Evolutionary conservation across 768 basidiomycete species (phyloP), one percentile per base, ranked within the genome.

Genomic region (Erythrobasidium yunnanense): DNA sequence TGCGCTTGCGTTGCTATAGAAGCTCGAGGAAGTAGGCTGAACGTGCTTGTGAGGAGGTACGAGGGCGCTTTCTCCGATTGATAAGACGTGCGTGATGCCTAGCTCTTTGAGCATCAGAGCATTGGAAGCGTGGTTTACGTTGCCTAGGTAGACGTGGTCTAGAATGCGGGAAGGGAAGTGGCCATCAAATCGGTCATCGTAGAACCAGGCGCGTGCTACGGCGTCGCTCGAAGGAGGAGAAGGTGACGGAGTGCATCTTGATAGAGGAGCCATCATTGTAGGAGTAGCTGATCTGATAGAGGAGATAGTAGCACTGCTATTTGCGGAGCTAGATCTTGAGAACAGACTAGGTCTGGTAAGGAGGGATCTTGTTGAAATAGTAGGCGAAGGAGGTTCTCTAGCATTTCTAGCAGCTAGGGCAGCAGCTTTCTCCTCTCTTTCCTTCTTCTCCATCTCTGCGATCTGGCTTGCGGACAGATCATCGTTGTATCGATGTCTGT

Each of bases 21-120:
- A 60, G 23, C 29, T 58, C 34, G 66, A 66, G 23, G 46, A 54
- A 32, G n/a, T n/a, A n/a, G 18, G 72, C 58, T 65, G 69, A 58
- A 47, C 52, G 29, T 49, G 68, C 50, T 8, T 57, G 50, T 38
- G 79, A 18, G 90, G 88, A 3, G 90, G 89, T 2, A 87, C 80
- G 23, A 95, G 83, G 11, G 92, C 88, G 68, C 89, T 90, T 79
- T 96, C 93, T 53, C 93, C 93, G 1, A 96, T 90, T 7, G 88
- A 91, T 29, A 97, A 91, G 69, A 97, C 91, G 74, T 97, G 92
- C 1, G 91, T 93, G 72, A 97, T 92, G 25, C 90, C 90, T 17
- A 97, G 82, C 2, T 90, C 89, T 72, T 91, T 87, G 1, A 97
- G 83, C 91, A 97, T 95, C 73, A 88, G 88, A 57, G 85, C 90